A percentile compares a stretch with the other conserved stretches of the same genome.
These are phyloP conservation scores for Vaccinium macrocarpon DNA, from an alignment of 148 eudicot genomes.

Conservation along the genomic window DNA sequence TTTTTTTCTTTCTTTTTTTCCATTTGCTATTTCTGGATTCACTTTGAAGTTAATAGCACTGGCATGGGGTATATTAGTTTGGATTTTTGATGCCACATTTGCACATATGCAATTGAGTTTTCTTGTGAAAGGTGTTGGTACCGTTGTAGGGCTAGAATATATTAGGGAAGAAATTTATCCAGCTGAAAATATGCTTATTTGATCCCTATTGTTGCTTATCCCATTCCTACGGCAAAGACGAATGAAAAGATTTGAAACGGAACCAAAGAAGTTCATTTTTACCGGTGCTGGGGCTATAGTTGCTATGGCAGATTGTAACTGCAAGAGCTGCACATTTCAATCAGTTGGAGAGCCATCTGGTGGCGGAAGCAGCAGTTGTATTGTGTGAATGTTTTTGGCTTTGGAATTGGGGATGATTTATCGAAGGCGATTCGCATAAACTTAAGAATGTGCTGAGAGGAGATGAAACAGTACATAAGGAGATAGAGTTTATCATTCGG, in stretches of 20 bases:
- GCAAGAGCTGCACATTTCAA: too few species aligned
- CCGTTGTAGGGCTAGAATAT: not conserved
- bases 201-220: not conserved
- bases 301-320: too few species aligned
- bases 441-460: too few species aligned
- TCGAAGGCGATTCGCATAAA: too few species aligned
- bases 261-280: too few species aligned
- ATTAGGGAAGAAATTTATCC: not conserved
- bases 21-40: constrained; percentile 6
- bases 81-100: not conserved
- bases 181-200: not conserved
- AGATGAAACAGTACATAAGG: too few species aligned
- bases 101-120: not conserved
- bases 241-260: not conserved
- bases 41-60: not conserved
- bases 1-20: not conserved
- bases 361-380: too few species aligned
- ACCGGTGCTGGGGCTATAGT: too few species aligned
- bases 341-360: too few species aligned
- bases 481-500: too few species aligned
- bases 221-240: not conserved
- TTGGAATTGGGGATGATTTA: too few species aligned
- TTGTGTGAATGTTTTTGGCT: too few species aligned
- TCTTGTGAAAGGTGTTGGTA: not conserved
- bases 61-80: not conserved